Evolutionary conservation across 306 rosid species (phyloP).

Genomic region (Ormosia semicastrata): DNA sequence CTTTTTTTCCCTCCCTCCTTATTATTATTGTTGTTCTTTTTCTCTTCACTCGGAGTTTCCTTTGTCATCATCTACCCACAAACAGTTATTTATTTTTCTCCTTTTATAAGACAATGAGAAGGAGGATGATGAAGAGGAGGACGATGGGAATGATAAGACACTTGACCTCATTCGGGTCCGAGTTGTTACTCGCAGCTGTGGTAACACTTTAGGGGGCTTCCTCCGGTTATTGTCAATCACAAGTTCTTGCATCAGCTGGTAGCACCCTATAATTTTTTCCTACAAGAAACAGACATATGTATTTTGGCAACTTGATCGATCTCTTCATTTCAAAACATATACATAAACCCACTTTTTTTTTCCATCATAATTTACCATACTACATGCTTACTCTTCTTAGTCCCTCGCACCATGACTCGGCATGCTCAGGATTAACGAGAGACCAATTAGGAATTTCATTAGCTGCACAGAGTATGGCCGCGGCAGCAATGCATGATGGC

Average conservation of each 20-base stretch:
- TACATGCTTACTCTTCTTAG: conserved; percentile 69
- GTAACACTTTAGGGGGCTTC: conserved; percentile 43
- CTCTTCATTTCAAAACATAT: not conserved
- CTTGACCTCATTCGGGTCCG: conserved; percentile 51
- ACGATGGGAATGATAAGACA: conserved; percentile 38
- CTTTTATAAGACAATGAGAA: conserved; percentile 52
- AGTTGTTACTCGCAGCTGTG: conserved; percentile 59
- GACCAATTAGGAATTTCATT: conserved; percentile 71
- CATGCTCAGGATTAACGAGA: conserved; percentile 63
- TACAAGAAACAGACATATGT: conserved; percentile 38
- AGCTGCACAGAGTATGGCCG: conserved; percentile 79
- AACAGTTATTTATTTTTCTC: conserved; percentile 63
- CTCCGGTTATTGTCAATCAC: conserved; percentile 40
- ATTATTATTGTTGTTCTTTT: conserved; percentile 12
- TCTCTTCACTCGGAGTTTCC: conserved; percentile 52
- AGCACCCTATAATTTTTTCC: conserved; percentile 76
- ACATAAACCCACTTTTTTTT: not conserved
- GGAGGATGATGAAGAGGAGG: conserved; percentile 42
- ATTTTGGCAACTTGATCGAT: conserved; percentile 7
- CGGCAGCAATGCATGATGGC: conserved; percentile 94
- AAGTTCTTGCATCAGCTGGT: conserved; percentile 65
- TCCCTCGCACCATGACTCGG: conserved; percentile 88
- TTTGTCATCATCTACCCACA: conserved; percentile 73
- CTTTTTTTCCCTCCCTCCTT: conserved; percentile 1
- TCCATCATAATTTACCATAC: not conserved